phyloP scores from a whole-genome alignment of 2,329 filamentous ascomycete species.

The Ceratocystis variospora region DNA sequence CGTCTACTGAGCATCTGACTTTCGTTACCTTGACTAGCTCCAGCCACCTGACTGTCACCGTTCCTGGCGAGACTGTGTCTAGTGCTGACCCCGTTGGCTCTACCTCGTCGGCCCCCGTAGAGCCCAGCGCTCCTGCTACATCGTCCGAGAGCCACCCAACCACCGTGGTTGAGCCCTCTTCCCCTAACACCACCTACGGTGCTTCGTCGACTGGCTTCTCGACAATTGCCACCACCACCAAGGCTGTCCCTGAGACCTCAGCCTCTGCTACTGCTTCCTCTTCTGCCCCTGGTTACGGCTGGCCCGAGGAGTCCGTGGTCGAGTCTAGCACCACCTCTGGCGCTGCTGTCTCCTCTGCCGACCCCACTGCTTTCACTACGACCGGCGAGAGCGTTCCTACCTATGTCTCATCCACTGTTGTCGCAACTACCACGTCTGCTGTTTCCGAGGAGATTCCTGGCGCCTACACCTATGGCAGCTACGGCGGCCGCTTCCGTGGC shows the following conservation, averaged over 20 bases:
- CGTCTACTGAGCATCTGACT: conserved; percentile 11
- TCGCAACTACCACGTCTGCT: conserved; percentile 1
- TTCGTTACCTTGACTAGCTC: conserved; percentile 16
- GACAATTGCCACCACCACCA: conserved; percentile 2
- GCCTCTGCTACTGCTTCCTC: neutral
- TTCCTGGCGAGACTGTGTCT: conserved; percentile 9
- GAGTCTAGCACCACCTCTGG: neutral
- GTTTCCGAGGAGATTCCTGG: conserved; percentile 13
- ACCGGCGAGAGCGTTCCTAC: neutral
- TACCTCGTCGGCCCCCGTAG: neutral
- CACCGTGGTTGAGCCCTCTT: neutral
- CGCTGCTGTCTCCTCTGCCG: conserved; percentile 13
- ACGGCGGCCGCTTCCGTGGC: conserved; percentile 10
- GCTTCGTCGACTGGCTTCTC: neutral
- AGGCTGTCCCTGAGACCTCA: conserved; percentile 2
- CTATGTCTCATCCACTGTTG: neutral
- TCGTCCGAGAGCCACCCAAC: neutral
- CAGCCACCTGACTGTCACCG: conserved; percentile 14
- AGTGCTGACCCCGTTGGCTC: conserved; percentile 1
- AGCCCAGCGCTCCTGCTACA: neutral
- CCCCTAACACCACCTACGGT: neutral
- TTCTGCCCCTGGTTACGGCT: neutral
- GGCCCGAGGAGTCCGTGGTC: neutral
- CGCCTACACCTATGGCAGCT: conserved; percentile 15
- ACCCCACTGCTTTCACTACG: conserved; percentile 1